Conservation (phyloP, 2,329 filamentous ascomycete species). For the Ophiostoma pallidulum region DNA sequence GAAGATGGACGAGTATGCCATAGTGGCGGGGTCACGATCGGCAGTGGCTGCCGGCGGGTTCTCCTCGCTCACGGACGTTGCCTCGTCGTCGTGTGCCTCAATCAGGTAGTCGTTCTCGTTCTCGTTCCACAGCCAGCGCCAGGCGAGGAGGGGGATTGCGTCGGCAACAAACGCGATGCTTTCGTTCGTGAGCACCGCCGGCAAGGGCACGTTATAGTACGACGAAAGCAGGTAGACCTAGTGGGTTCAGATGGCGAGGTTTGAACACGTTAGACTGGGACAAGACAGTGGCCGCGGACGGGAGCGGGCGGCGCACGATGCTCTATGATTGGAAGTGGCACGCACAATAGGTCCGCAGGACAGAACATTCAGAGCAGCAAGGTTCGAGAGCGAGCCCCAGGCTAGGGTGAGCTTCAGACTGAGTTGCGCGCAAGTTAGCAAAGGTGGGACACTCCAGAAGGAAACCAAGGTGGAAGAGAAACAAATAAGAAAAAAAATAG, state of each 20-base stretch:
- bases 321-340: too few relatives aligned
- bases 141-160: neutral
- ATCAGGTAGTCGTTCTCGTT: neutral
- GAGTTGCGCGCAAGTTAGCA: slow-evolving; percentile 16
- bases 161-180: slow-evolving; percentile 7
- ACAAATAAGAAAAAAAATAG: too few relatives aligned
- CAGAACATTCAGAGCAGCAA: slow-evolving; percentile 56
- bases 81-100: neutral
- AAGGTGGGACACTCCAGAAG: neutral
- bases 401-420: slow-evolving; percentile 60
- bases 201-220: slow-evolving; percentile 59
- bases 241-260: too few relatives aligned
- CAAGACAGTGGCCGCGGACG: too few relatives aligned
- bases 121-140: neutral
- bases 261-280: too few relatives aligned
- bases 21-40: neutral
- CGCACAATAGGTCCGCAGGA: slow-evolving; percentile 63
- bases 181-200: neutral
- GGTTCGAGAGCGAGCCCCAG: slow-evolving; percentile 60
- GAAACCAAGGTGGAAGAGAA: too few relatives aligned
- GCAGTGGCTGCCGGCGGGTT: neutral
- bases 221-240: slow-evolving; percentile 64
- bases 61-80: too few relatives aligned
- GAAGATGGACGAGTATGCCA: slow-evolving; percentile 54
- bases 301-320: too few relatives aligned